Evolutionary conservation across 2,329 filamentous ascomycete genomes (phyloP), one percentile per base, ranked within the genome.

Genomic region (Diplodia mutila): DNA sequence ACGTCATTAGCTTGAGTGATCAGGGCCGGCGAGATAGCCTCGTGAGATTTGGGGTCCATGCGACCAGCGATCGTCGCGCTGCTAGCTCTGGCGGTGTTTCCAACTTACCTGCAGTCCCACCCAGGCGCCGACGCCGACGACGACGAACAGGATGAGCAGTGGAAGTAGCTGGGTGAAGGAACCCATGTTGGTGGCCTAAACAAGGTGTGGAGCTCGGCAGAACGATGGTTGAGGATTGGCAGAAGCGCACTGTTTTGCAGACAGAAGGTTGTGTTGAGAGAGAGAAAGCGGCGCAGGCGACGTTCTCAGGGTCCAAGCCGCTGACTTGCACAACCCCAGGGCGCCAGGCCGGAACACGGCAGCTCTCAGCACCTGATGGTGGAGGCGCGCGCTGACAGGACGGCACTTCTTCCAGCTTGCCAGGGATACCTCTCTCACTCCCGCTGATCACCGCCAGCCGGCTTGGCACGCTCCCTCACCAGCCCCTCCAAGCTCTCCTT

Each of bases 51-150:
- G 39, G 51, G 23, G 65, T 48, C 65, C 52, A 53, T 61, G 65
- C 54, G 46, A 67, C 29, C 25, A 52, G 59, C 59, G 59, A 46
- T 63, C 27, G 46, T 48, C 59, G 49, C 55, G 52, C 4, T 61
- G 27, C 46, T 51, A 51, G 48, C 55, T 29, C 59, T 54, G 37
- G 39, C 42, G n/a, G 42, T 39, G 61, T 25, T 59, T 54, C 25
- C 39, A 27, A 67, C 72, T 42, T 73, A 81, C 80, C 69, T 91
- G 89, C 79, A 92, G 93, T 69, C 86, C 85, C 68, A 94, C 82
- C 80, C 87, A 92, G 67, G 84, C 89, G 54, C 85, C 76, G 66
- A 81, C 84, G 69, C 79, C 84, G 32, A 91, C 76, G 63, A 90
- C 73, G 69, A 83, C 67, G 74, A 92, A 82, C 69, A 90, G 84